phyloP scores from a whole-genome alignment of 768 basidiomycete genomes.

The Agrocybe pediades region DNA sequence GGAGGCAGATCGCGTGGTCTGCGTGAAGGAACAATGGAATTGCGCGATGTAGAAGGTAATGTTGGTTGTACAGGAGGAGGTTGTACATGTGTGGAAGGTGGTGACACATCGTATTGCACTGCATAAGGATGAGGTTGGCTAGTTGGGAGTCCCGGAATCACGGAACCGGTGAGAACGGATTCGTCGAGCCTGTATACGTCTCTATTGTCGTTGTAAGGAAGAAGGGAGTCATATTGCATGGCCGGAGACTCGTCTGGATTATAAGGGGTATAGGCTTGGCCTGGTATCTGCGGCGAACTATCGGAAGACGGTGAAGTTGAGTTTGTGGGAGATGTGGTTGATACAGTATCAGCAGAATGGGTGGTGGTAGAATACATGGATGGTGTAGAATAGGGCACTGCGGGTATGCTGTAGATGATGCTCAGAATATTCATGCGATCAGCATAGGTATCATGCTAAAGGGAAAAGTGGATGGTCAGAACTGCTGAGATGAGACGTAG shows the following conservation, averaged over 20 bases:
- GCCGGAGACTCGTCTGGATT: constrained; percentile 34
- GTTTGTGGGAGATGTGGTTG: constrained; percentile 47
- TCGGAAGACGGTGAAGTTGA: constrained; percentile 56
- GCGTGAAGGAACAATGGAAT: constrained; percentile 35
- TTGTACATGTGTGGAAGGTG: constrained; percentile 23
- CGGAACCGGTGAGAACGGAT: constrained; percentile 28
- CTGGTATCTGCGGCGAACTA: constrained; percentile 40
- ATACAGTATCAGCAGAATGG: constrained; percentile 43
- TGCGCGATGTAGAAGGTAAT: constrained; percentile 29
- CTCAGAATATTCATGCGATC: constrained; percentile 93
- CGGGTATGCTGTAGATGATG: constrained; percentile 85
- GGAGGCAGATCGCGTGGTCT: constrained; percentile 63
- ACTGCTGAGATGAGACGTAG: background rate
- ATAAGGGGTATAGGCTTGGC: constrained; percentile 35
- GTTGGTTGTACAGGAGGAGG: too few relatives aligned
- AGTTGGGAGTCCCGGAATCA: constrained; percentile 30
- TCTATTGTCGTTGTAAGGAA: constrained; percentile 27
- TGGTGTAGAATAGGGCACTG: constrained; percentile 66
- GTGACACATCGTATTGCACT: constrained; percentile 37
- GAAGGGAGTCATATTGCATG: constrained; percentile 20
- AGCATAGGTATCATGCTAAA: constrained; percentile 91
- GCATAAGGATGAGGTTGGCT: constrained; percentile 56
- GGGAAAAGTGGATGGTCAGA: constrained; percentile 2
- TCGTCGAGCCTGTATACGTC: constrained; percentile 43
- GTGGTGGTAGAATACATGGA: constrained; percentile 42